Evolutionary conservation across 352 stramenopile genomes (phyloP).

Genomic region (Nannochloropsis limnetica): DNA sequence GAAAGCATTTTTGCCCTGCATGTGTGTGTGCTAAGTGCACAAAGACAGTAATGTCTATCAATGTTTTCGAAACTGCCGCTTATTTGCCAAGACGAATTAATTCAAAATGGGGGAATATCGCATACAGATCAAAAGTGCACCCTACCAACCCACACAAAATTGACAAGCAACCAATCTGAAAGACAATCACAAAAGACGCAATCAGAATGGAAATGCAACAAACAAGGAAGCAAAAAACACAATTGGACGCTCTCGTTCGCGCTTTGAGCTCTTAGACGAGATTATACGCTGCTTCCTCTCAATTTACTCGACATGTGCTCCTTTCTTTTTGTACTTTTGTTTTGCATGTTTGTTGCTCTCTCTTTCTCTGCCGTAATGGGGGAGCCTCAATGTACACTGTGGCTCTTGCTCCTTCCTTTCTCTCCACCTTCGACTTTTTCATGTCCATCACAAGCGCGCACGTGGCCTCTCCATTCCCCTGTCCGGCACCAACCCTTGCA

Average conservation of each 20-base stretch:
- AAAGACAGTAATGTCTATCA: no score
- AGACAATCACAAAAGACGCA: background rate
- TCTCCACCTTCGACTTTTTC: no score
- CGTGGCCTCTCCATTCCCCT: background rate
- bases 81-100: background rate
- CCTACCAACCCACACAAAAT: background rate
- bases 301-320: background rate
- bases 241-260: background rate
- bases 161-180: background rate
- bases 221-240: background rate
- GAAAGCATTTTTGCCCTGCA: background rate
- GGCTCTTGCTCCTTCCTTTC: background rate
- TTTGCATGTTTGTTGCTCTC: background rate
- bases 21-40: background rate
- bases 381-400: background rate
- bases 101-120: background rate
- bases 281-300: background rate
- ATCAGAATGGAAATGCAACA: background rate
- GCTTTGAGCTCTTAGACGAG: background rate
- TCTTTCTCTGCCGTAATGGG: no score
- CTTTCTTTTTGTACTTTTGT: background rate
- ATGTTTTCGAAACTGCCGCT: background rate
- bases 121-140: background rate
- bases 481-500: background rate
- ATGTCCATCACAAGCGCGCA: background rate